A percentile compares a stretch with the other conserved stretches of the same genome.
Conservation (phyloP, 1,139 yeast species). For the Taiozyma sp. region DNA sequence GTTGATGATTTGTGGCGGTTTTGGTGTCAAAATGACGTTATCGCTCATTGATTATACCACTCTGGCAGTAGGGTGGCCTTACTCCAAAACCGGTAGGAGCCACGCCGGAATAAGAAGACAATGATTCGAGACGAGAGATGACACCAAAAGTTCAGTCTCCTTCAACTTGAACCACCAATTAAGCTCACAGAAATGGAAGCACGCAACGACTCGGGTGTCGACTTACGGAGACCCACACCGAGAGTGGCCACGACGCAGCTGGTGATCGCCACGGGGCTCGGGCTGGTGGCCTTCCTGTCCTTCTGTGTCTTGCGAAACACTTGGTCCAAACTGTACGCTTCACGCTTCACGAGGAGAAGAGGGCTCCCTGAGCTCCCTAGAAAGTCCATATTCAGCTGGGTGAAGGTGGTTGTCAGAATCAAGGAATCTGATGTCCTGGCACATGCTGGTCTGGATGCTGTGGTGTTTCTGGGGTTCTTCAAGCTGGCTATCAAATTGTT, state of each 20-base stretch:
- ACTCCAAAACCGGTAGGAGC: not conserved
- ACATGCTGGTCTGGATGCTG: slow-evolving; percentile 92
- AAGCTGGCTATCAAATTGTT: slow-evolving; percentile 63
- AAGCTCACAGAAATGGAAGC: not conserved
- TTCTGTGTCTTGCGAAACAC: slow-evolving; percentile 60
- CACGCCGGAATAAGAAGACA: not conserved
- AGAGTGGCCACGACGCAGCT: slow-evolving; percentile 44
- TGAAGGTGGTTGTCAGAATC: slow-evolving; percentile 56
- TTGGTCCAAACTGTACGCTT: slow-evolving; percentile 70
- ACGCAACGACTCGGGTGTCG: slow-evolving; percentile 19
- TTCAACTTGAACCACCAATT: not conserved
- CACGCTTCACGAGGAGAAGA: slow-evolving; percentile 34
- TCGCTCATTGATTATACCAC: not conserved
- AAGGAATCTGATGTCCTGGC: slow-evolving; percentile 75
- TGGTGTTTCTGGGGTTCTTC: slow-evolving; percentile 71
- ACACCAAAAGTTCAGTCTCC: not conserved
- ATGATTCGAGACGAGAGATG: not conserved
- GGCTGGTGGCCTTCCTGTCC: slow-evolving; percentile 54
- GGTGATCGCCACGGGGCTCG: slow-evolving; percentile 56
- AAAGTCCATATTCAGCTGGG: slow-evolving; percentile 70
- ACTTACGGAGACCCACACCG: slow-evolving; percentile 36
- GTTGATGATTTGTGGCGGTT: not conserved
- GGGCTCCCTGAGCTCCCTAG: slow-evolving; percentile 40
- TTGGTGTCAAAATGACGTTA: not conserved
- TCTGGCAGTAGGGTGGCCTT: not conserved